These are phyloP conservation scores for Elaeis oleifera DNA, from an alignment of 202 grass and related monocot genomes.

Conservation along the genomic window DNA sequence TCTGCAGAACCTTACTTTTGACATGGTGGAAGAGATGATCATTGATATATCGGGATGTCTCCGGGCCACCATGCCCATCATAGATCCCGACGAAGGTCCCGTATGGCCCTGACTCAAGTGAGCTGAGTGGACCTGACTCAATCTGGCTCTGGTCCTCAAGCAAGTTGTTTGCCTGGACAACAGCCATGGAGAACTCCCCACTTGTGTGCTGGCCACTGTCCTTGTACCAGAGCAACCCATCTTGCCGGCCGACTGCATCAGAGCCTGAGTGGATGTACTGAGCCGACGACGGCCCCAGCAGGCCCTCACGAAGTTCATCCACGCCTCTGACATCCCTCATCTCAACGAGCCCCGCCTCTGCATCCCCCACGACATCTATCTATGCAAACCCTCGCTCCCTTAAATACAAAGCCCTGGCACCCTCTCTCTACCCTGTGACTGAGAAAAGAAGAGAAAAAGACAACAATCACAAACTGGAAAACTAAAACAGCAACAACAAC, in stretches of 20 bases:
- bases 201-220: conserved; percentile 51
- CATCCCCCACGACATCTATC: not conserved
- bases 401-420: no score
- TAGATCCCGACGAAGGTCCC: conserved; percentile 73
- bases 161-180: conserved; percentile 84
- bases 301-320: conserved; percentile 63
- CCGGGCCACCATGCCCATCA: conserved; percentile 77
- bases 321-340: conserved; percentile 50
- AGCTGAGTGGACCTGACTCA: conserved; percentile 59
- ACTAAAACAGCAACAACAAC: no score
- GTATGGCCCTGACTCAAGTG: conserved; percentile 30
- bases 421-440: no score
- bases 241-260: conserved; percentile 50
- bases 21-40: conserved; percentile 70
- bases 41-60: conserved; percentile 69
- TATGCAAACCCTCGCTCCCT: not conserved
- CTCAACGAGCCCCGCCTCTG: conserved; percentile 14
- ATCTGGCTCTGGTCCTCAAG: conserved; percentile 84
- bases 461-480: no score
- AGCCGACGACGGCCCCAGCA: conserved; percentile 53
- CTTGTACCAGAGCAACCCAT: conserved; percentile 90
- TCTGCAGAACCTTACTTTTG: conserved; percentile 34
- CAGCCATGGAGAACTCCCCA: conserved; percentile 81
- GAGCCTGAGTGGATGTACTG: conserved; percentile 26
- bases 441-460: no score